Evolutionary conservation across 208 protist genomes (phyloP).

Genomic region (Herpetomonas muscarum): DNA sequence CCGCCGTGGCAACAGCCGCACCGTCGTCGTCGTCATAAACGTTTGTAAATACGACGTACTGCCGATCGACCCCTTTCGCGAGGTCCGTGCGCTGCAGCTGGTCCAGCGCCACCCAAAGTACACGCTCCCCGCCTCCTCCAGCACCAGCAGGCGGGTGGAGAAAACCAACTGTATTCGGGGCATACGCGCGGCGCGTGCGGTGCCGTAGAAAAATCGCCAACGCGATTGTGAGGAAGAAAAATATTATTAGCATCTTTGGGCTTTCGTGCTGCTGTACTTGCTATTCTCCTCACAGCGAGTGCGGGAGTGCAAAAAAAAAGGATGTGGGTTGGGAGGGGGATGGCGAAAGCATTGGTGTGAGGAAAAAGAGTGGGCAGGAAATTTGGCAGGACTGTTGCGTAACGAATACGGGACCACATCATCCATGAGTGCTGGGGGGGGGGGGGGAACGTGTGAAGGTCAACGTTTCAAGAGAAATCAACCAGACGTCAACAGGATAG

Average conservation of each 20-base stretch:
- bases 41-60: conserved; percentile 63
- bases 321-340: not conserved
- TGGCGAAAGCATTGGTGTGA: not conserved
- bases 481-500: too few relatives aligned
- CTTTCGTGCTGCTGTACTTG: too few relatives aligned
- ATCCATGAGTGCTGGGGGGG: too few relatives aligned
- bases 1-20: not conserved
- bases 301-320: not conserved
- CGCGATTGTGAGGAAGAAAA: conserved; percentile 7
- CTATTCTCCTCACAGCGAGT: too few relatives aligned
- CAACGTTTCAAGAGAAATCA: too few relatives aligned
- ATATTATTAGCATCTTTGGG: conserved; percentile 7
- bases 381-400: too few relatives aligned
- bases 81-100: conserved; percentile 54
- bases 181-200: conserved; percentile 13
- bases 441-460: too few relatives aligned
- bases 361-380: too few relatives aligned
- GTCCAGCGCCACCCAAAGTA: conserved; percentile 91
- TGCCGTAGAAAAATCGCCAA: conserved; percentile 19
- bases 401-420: too few relatives aligned
- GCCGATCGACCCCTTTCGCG: conserved; percentile 21
- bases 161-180: conserved; percentile 69
- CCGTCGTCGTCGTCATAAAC: conserved; percentile 12
- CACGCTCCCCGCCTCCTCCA: conserved; percentile 96
- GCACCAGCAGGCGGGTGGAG: conserved; percentile 88